These are phyloP conservation scores for Leptodermis oblonga DNA, from an alignment of 257 asterid genomes.

Conservation along the genomic window DNA sequence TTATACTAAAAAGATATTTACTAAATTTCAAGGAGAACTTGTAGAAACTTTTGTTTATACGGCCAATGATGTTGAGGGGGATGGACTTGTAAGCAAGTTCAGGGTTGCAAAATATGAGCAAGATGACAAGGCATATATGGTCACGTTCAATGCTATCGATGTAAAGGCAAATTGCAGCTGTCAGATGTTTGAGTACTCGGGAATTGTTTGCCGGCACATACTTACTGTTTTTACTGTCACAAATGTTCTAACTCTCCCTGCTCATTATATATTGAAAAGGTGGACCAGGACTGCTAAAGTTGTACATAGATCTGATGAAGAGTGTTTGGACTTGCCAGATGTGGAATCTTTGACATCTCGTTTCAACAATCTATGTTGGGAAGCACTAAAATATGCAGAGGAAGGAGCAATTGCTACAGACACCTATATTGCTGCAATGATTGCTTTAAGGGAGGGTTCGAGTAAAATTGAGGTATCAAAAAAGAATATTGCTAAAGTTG, in stretches of 20 bases:
- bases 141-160: slow-evolving; percentile 43
- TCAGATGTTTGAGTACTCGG: slow-evolving; percentile 77
- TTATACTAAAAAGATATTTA: slow-evolving; percentile 60
- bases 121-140: slow-evolving; percentile 66
- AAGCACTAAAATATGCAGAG: slow-evolving; percentile 60
- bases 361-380: slow-evolving; percentile 56
- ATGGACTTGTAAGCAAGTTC: slow-evolving; percentile 50
- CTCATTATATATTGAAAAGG: slow-evolving; percentile 63
- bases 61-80: slow-evolving; percentile 67
- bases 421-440: slow-evolving; percentile 56
- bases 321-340: slow-evolving; percentile 28
- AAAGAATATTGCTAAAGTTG: slow-evolving; percentile 38
- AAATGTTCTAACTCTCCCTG: slow-evolving; percentile 63
- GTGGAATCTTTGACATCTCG: slow-evolving; percentile 50
- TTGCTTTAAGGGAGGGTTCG: slow-evolving; percentile 52
- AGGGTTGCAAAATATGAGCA: slow-evolving; percentile 80
- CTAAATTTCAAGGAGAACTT: slow-evolving; percentile 76
- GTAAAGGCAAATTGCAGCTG: slow-evolving; percentile 79
- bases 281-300: slow-evolving; percentile 63
- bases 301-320: slow-evolving; percentile 38
- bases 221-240: slow-evolving; percentile 79
- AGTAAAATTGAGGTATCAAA: slow-evolving; percentile 51
- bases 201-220: slow-evolving; percentile 69
- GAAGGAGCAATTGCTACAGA: slow-evolving; percentile 61
- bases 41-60: slow-evolving; percentile 85